Percentiles rank a stretch among this genome's conserved stretches.
These are phyloP conservation scores for Candida railenensis DNA, from an alignment of 805 yeast genomes.

Conservation along the genomic window DNA sequence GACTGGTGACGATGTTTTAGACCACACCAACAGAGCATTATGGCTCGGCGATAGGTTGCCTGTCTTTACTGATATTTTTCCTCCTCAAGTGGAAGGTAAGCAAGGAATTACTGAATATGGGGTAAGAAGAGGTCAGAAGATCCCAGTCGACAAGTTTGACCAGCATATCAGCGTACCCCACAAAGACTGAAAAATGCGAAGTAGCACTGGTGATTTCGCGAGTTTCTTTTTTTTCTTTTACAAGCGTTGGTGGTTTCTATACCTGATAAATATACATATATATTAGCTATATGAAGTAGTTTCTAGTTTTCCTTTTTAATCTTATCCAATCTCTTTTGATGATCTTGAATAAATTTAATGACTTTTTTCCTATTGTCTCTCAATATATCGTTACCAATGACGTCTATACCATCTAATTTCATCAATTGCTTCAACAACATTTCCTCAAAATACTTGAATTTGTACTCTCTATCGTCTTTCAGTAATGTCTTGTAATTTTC, in stretches of 20 bases:
- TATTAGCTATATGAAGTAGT: background rate
- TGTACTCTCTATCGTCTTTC: slow-evolving; percentile 40
- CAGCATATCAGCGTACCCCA: slow-evolving; percentile 3
- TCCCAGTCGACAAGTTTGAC: slow-evolving; percentile 15
- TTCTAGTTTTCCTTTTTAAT: slow-evolving; percentile 28
- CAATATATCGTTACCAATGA: slow-evolving; percentile 47
- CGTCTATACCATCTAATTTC: slow-evolving; percentile 65
- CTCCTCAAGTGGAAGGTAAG: background rate
- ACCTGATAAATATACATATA: background rate
- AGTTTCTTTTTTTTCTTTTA: no score
- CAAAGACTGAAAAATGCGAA: slow-evolving; percentile 1
- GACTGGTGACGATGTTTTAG: slow-evolving; percentile 26
- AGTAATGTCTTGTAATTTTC: slow-evolving; percentile 23
- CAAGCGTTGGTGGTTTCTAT: no score
- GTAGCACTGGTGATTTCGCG: no score
- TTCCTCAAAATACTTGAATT: slow-evolving; percentile 62
- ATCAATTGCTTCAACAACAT: slow-evolving; percentile 63
- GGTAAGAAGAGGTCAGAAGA: slow-evolving; percentile 16
- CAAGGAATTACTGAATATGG: slow-evolving; percentile 27
- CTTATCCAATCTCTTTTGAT: slow-evolving; percentile 55
- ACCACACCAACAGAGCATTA: slow-evolving; percentile 27
- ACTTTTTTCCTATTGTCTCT: slow-evolving; percentile 58
- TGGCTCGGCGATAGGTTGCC: slow-evolving; percentile 29
- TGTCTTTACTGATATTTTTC: slow-evolving; percentile 14
- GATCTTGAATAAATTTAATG: slow-evolving; percentile 59